Evolutionary conservation across 441 rosid genomes (phyloP), one percentile per base, ranked within the genome.

Genomic region (Gossypium trilobum): DNA sequence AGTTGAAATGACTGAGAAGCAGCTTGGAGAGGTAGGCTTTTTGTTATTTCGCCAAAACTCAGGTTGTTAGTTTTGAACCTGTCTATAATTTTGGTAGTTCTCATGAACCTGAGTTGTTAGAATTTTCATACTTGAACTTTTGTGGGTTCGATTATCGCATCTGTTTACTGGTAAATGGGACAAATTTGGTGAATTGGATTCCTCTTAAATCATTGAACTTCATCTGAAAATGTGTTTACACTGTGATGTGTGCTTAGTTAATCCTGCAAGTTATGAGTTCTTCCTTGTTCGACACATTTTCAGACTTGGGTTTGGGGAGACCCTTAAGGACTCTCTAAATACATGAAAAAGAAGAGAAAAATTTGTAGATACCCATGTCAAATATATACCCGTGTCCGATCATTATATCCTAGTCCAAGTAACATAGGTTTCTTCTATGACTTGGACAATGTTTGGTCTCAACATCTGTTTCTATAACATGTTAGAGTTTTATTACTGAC

Each of bases 1-100:
- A 60, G 99, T 94, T 77, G 96, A 88, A 78, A 94, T 92, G 99
- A 94, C 99, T 10, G 97, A 94, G 81, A 94, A 94, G 78, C 97
- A 90, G 80, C 85, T 94, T 72, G 81, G 72, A 13, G 93, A 87
- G 89, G 99, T 92, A 81, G 7, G 5, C 60, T 51, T 62, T 7
- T 61, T 2, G 5, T 66, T 51, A 14, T 29, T 29, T 59, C n/a
- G 10, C 29, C 17, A 25, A 48, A 5, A 33, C 23, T 54, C 22
- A 4, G 2, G 39, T 17, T 2, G 2, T 2, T 52, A 52, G 57
- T 76, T 2, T 46, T 14, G 20, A 3, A 1, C 52, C 62, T 17
- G 76, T 29, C 57, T 29, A 39, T 23, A 0, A 22, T 54, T 5
- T 29, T 22, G 19, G 10, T 19, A 59, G 23, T 4, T 44, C 13